Evolutionary conservation across 306 rosid species (phyloP), one percentile per base, ranked within the genome.

Genomic region (Carpinus viminea): DNA sequence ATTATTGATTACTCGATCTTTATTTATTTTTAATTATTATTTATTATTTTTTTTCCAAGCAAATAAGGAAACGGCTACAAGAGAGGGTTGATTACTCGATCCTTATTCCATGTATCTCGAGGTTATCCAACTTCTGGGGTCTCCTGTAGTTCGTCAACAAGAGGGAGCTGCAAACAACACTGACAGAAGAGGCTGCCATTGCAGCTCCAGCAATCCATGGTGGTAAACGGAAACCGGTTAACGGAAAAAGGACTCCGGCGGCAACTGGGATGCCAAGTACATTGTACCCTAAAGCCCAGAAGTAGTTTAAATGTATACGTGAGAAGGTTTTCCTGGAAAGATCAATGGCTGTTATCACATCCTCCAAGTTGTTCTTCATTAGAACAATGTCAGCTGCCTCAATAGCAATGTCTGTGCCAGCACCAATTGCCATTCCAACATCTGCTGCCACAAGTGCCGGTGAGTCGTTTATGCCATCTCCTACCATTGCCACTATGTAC

Each of bases 201-300:
- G 97, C 97, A 38, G 93, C 98, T 72, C 98, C 97, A 36, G 98
- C 98, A 82, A 91, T 79, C 97, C 98, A 93, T 13, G 98, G 98
- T 0, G 95, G 98, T 50, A 91, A 70, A 17, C 97, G 75, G 53
- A 91, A 82, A 53, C 86, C 74, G 18, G 91, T 88, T 31, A 85
- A 86, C 0, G 98, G 92, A 54, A 74, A 93, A 68, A 93, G 81
- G 28, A 75, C 71, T 4, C 95, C 97, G 0, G 97, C 97, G 0
- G 98, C 95, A 28, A 93, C 85, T 8, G 95, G 97, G 43, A 93
- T 93, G 57, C 93, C 91, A n/a, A 93, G 87, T 21, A 93, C 13
- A 78, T 93, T 93, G 21, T 90, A 93, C 10, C 93, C 91, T 62
- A 93, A 65, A 17, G 97, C 98, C 98, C 97, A 91, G 7, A 91